A percentile compares a stretch with the other conserved stretches of the same genome.
phyloP scores from a whole-genome alignment of 352 stramenopile species.

The Pythium biforme region DNA sequence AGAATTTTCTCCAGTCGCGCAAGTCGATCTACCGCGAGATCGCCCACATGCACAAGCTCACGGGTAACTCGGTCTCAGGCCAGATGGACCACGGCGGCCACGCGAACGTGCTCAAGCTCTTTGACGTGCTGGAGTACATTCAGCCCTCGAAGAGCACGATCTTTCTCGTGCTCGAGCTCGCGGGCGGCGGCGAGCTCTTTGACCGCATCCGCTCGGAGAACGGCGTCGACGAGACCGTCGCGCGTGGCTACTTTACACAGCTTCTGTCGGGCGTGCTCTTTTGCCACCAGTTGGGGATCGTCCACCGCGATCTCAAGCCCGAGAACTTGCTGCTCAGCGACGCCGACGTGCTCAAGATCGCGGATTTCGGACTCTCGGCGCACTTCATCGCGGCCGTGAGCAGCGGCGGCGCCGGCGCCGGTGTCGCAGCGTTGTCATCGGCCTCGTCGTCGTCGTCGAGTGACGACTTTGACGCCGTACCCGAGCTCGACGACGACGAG shows the following conservation, averaged over 20 bases:
- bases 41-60: conserved; percentile 93
- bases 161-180: conserved; percentile 92
- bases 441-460: conserved; percentile 21
- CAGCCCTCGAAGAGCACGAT: conserved; percentile 94
- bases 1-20: conserved; percentile 90
- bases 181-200: conserved; percentile 90
- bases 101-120: conserved; percentile 94
- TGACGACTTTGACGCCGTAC: conserved; percentile 18
- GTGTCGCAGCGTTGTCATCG: conserved; percentile 14
- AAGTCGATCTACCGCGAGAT: conserved; percentile 95
- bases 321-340: conserved; percentile 92
- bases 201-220: conserved; percentile 90
- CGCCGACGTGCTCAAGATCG: conserved; percentile 92
- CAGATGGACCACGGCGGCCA: conserved; percentile 84
- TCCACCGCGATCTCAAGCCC: conserved; percentile 88
- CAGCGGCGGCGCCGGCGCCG: conserved; percentile 31
- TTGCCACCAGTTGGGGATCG: conserved; percentile 87
- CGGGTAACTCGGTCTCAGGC: conserved; percentile 74
- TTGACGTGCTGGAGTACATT: conserved; percentile 95
- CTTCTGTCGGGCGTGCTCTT: conserved; percentile 87
- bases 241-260: conserved; percentile 88
- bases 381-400: conserved; percentile 87
- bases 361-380: conserved; percentile 93
- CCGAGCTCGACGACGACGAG: conserved; percentile 27
- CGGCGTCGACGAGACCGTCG: conserved; percentile 75